Base-by-base conservation (phyloP, 169 alveolate species). In the Ichthyophthirius multifiliis region DNA sequence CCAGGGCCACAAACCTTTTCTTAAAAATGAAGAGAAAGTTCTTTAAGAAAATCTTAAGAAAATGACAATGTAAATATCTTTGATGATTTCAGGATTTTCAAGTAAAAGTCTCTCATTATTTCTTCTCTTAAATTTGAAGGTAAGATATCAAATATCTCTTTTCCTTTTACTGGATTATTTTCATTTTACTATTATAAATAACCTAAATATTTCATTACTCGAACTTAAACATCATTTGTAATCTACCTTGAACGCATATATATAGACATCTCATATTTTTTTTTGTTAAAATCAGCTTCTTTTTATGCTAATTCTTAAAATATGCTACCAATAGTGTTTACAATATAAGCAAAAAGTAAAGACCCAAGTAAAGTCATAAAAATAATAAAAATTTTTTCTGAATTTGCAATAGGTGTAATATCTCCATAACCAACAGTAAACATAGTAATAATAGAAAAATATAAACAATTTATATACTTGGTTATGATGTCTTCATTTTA, bases 341-440 rank as follows among this genome's bases (percentile, higher is more conserved):
- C 76, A 4, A 73, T 45, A 45, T 76, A 76, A 3, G 76, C 76
- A 62, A 76, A 76, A 7, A 65, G 23, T 20, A 43, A 43, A 15
- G 83, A 48, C 6, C 76, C 46, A 34, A 76, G 15, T 16, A 76
- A 65, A 41, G 83, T 55, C 64, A 76, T 44, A 39, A 62, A 23
- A 5, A 76, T 76, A 5, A 41, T 37, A 62, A 76, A 76, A 45
- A 76, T 13, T 30, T 73, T 76, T 41, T 76, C 83, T 5, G 76
- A 48, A 13, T 39, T 23, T 41, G 65, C 67, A 39, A 76, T 73
- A 5, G 83, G 83, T 34, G 73, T 76, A 7, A 76, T 76, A 76
- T 76, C 83, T 27, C 83, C 83, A 39, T 76, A 76, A 27, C 83
- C 83, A 23, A 76, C 67, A 20, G 83, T 76, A 15, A 73, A 62